Conservation (phyloP, 768 basidiomycete species). For the Rubroboletus pulcherrimus region DNA sequence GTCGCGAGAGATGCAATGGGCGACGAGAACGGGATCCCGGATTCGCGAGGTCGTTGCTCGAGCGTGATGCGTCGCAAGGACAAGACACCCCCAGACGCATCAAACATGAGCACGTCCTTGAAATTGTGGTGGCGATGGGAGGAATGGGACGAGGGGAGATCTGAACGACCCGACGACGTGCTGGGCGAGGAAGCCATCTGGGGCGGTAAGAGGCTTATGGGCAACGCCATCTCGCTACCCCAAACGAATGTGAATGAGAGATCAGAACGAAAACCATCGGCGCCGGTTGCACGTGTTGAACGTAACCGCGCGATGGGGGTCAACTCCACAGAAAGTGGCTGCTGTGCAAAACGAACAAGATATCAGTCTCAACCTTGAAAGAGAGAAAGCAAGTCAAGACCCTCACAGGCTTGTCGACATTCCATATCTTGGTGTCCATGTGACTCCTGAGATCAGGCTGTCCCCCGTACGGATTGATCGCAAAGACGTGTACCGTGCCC, state of each 20-base stretch:
- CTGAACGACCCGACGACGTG: constrained; percentile 28
- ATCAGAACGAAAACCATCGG: constrained; percentile 34
- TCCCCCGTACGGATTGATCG: constrained; percentile 75
- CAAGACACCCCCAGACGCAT: constrained; percentile 53
- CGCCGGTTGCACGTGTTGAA: constrained; percentile 27
- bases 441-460: constrained; percentile 59
- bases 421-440: constrained; percentile 53
- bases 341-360: constrained; percentile 30
- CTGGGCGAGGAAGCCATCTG: constrained; percentile 25
- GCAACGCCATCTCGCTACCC: constrained; percentile 30
- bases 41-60: constrained; percentile 33
- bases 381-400: not conserved
- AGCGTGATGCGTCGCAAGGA: constrained; percentile 52
- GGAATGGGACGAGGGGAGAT: constrained; percentile 26
- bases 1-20: constrained; percentile 39
- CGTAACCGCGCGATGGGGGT: constrained; percentile 55
- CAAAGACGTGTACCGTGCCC: constrained; percentile 68
- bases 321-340: constrained; percentile 51
- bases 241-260: constrained; percentile 56
- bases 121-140: constrained; percentile 41
- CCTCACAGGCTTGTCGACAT: constrained; percentile 46
- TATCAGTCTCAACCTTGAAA: not conserved
- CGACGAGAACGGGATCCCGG: constrained; percentile 21
- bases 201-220: constrained; percentile 37
- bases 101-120: constrained; percentile 68